Base-by-base conservation (phyloP, 768 basidiomycete genomes). In the Cystobasidium ongulense region DNA sequence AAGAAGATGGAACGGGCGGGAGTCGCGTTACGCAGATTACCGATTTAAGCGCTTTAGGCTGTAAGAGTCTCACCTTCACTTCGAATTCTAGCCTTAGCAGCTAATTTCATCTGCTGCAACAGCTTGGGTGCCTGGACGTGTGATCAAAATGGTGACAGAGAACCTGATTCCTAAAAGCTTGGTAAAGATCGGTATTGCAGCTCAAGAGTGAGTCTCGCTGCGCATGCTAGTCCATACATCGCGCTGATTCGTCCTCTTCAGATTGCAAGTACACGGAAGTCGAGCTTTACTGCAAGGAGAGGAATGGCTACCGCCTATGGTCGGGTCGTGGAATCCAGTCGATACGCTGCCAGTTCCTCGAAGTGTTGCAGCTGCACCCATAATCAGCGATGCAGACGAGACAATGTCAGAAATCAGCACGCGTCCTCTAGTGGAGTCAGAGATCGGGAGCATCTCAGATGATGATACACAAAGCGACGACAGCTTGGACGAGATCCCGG, bases 161-260 rank as follows among this genome's bases (percentile, higher is more conserved):
- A 77, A 73, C 7, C 62, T 78, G 63, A 68, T 79, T 1, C 78
- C 78, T 11, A 79, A 78, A 29, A 66, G 72, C 7, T 74, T 79
- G 3, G 46, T 72, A 61, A 77, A 78, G 57, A 74, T 79, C 29
- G 76, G 77, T 23, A 64, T 52, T 8, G 63, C 75, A 0, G 78
- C 77, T 0, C 29, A 71, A 43, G 66, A 29, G 39, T 63, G 18
- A 43, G 74, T 31, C 4, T 59, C 29, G 17, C 57, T 27, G 33
- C 29, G n/a, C 27, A 36, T 17, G 29, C 35, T n/a, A 18, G 5
- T 27, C 57, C 57, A 23, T 11, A 23, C 13, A 13, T 61, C 25
- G 31, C 11, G 13, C 11, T 61, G 57, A 13, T 11, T 13, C n/a
- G 13, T 46, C 11, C 3, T 8, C 10, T 27, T 5, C 50, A 70